Evolutionary conservation across 1,284 basidiomycete species (phyloP), one percentile per base, ranked within the genome.

Genomic region (Trametes sp.): DNA sequence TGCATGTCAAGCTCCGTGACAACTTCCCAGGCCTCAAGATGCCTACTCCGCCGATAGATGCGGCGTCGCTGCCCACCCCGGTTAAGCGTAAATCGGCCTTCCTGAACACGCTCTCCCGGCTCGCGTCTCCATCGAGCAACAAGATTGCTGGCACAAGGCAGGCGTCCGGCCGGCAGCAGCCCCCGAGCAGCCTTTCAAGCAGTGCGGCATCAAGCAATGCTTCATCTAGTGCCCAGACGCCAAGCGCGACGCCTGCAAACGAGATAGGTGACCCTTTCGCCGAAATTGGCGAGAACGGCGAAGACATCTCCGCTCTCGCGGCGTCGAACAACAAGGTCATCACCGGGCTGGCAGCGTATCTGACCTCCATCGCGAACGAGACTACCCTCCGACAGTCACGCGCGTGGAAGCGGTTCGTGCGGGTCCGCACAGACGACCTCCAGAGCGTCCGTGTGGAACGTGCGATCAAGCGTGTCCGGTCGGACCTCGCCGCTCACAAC

Each of bases 391-490:
- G 90, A 46, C 82, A 85, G 61, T 80, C 87, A 45, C 85, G 90
- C 55, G 80, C 86, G 2, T 96, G 94, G 94, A 90, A 89, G 72
- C 85, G 91, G n/a, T 96, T 96, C 69, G 88, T 94, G 53, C 82
- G 88, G 44, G 92, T 95, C 21, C 85, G 93, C 64, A 88, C 87
- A 4, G 94, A 96, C 72, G 94, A 96, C 74, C 77, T 96, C 50
- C 89, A 95, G 78, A 94, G 92, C 71, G 88, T 90, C 5, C 87
- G 93, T 48, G 87, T 92, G 46, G 94, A 96, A 77, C 84, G 94
- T 61, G 89, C 94, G 4, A 92, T 96, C 75, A 93, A 94, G 78
- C 87, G 92, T 46, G 92, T 94, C 19, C 83, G 92, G 57, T 93
- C 91, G 54, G 94, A 95, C 77, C 78, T 93, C n/a, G 89, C 89